These are phyloP conservation scores for Trichoderma sp. DNA, from an alignment of 2,329 filamentous ascomycete species.

Conservation along the genomic window DNA sequence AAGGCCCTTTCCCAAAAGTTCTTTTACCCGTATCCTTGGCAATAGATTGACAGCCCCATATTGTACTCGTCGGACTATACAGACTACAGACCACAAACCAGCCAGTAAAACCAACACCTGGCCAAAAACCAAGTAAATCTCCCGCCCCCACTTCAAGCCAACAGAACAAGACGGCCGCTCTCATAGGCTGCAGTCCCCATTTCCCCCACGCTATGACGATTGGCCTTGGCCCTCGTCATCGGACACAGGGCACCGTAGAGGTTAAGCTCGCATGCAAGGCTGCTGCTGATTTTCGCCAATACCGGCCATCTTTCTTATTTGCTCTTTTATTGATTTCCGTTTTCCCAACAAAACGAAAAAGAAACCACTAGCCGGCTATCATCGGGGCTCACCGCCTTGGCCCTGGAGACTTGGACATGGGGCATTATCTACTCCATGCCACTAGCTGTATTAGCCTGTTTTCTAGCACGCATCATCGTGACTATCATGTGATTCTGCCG, in stretches of 20 bases:
- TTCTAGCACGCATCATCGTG: slow-evolving; percentile 1
- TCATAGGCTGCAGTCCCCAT: background rate
- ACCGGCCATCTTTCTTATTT: background rate
- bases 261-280: slow-evolving; percentile 1
- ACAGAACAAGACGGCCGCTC: background rate
- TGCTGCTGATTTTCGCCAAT: background rate
- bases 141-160: slow-evolving; percentile 19
- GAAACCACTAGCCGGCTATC: background rate
- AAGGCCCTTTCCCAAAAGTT: background rate
- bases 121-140: slow-evolving; percentile 9
- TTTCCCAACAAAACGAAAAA: background rate
- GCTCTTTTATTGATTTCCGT: background rate
- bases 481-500: slow-evolving; percentile 27
- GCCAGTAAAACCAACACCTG: background rate
- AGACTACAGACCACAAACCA: background rate
- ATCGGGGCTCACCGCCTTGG: slow-evolving; percentile 21
- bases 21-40: slow-evolving; percentile 8
- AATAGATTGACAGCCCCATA: slow-evolving; percentile 6
- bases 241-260: background rate
- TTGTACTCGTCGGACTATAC: background rate
- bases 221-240: slow-evolving; percentile 23
- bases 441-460: background rate
- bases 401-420: background rate
- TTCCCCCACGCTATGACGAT: background rate
- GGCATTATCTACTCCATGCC: background rate